Evolutionary conservation across 2,329 filamentous ascomycete species (phyloP).

Genomic region (Colletotrichum scovillei): DNA sequence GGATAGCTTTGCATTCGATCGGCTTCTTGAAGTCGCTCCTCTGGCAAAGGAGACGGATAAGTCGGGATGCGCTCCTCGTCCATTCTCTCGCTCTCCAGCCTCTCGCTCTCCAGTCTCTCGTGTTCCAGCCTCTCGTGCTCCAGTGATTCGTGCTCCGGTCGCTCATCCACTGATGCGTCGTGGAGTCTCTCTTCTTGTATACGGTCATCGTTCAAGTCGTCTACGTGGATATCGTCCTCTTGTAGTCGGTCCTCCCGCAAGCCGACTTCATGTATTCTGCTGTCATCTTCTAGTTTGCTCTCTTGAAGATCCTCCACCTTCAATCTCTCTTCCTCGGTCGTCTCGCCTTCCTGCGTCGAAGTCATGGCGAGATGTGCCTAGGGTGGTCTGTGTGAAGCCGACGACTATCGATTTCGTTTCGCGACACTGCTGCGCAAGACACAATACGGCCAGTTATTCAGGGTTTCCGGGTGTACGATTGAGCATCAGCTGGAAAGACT

Average conservation of each 20-base stretch:
- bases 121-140: background rate
- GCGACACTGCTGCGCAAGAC: background rate
- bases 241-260: background rate
- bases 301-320: constrained; percentile 13
- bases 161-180: background rate
- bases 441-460: background rate
- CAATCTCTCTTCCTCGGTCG: constrained; percentile 25
- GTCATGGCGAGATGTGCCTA: constrained; percentile 5
- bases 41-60: constrained; percentile 26
- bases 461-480: background rate
- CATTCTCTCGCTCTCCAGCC: background rate
- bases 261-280: background rate
- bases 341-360: constrained; percentile 23
- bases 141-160: background rate
- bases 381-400: background rate
- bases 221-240: background rate
- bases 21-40: constrained; percentile 23
- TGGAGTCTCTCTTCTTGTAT: constrained; percentile 1
- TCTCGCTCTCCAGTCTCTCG: background rate
- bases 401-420: background rate
- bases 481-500: background rate
- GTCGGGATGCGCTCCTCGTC: constrained; percentile 24
- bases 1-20: constrained; percentile 30
- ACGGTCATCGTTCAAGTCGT: background rate
- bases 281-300: constrained; percentile 1